A percentile compares a stretch with the other conserved stretches of the same genome.
phyloP scores from a whole-genome alignment of 164 flowering plant genomes.

The Liquidambar formosana region DNA sequence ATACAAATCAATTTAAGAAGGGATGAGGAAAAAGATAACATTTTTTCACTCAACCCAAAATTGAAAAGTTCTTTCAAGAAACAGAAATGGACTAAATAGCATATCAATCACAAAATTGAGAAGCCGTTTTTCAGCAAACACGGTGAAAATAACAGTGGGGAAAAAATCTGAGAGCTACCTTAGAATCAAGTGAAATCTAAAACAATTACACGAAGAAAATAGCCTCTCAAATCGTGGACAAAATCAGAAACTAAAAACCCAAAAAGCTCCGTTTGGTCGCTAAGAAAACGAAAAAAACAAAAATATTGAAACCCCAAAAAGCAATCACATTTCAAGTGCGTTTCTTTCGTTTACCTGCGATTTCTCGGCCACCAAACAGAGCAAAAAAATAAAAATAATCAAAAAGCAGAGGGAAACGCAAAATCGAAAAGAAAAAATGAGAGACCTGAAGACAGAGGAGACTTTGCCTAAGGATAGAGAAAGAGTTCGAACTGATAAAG shows the following conservation, averaged over 20 bases:
- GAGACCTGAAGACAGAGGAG: not conserved
- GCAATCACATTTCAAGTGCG: not conserved
- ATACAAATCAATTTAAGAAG: not conserved
- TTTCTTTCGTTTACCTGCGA: not conserved
- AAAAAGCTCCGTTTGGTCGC: not conserved
- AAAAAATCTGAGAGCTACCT: not conserved
- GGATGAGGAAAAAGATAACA: not conserved
- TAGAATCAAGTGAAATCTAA: not conserved
- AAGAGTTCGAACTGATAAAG: constrained; percentile 10
- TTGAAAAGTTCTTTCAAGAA: too few species aligned
- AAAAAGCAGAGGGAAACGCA: not conserved
- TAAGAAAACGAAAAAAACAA: not conserved
- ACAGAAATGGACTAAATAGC: too few species aligned
- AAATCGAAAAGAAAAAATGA: constrained; percentile 2
- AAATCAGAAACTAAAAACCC: not conserved
- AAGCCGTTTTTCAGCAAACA: too few species aligned
- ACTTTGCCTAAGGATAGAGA: constrained; percentile 17
- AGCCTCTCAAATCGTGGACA: not conserved
- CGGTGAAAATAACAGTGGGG: too few species aligned
- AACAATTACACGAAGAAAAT: too few species aligned
- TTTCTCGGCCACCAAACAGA: constrained; percentile 10
- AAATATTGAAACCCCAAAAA: not conserved
- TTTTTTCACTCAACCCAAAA: not conserved
- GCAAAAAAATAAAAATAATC: not conserved
- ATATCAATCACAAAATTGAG: too few species aligned